A percentile compares a stretch with the other conserved stretches of the same genome.
phyloP scores from a whole-genome alignment of 306 rosid species.

The Arachis stenosperma region DNA sequence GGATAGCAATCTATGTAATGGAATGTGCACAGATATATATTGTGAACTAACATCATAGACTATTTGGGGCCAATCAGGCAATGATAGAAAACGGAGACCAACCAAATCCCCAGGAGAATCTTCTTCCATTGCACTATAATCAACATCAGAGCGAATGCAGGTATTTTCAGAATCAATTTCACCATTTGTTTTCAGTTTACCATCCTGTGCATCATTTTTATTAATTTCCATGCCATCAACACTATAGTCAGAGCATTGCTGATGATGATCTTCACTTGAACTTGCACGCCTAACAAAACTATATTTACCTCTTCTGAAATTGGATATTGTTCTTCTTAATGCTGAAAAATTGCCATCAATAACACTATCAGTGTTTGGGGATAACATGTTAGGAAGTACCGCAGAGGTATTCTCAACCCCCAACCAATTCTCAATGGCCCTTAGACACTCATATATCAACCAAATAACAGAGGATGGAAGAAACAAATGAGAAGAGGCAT shows the following conservation, averaged over 20 bases:
- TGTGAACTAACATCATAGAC: slow-evolving; percentile 82
- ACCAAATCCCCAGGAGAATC: slow-evolving; percentile 62
- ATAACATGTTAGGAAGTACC: slow-evolving; percentile 45
- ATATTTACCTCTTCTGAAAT: slow-evolving; percentile 64
- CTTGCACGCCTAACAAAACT: slow-evolving; percentile 63
- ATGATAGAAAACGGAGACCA: slow-evolving; percentile 61
- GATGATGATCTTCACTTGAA: slow-evolving; percentile 63
- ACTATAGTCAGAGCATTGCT: slow-evolving; percentile 43
- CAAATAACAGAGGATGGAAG: slow-evolving; percentile 70
- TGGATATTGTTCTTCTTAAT: slow-evolving; percentile 61
- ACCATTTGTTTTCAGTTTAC: slow-evolving; percentile 43
- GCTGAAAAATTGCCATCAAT: slow-evolving; percentile 65
- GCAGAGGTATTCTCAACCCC: slow-evolving; percentile 61
- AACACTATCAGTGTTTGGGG: slow-evolving; percentile 50
- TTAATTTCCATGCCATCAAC: slow-evolving; percentile 43
- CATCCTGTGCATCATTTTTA: slow-evolving; percentile 45
- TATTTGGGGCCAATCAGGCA: slow-evolving; percentile 86
- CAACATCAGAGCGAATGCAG: slow-evolving; percentile 37
- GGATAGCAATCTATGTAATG: slow-evolving; percentile 87
- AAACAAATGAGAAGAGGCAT: slow-evolving; percentile 38
- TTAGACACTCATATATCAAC: slow-evolving; percentile 83
- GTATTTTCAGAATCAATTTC: slow-evolving; percentile 51
- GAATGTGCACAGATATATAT: slow-evolving; percentile 85
- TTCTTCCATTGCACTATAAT: slow-evolving; percentile 61
- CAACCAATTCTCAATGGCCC: slow-evolving; percentile 80